Percentiles rank a stretch among this genome's conserved stretches.
phyloP scores from a whole-genome alignment of 2,329 filamentous ascomycete species.

The Fusarium equiseti region DNA sequence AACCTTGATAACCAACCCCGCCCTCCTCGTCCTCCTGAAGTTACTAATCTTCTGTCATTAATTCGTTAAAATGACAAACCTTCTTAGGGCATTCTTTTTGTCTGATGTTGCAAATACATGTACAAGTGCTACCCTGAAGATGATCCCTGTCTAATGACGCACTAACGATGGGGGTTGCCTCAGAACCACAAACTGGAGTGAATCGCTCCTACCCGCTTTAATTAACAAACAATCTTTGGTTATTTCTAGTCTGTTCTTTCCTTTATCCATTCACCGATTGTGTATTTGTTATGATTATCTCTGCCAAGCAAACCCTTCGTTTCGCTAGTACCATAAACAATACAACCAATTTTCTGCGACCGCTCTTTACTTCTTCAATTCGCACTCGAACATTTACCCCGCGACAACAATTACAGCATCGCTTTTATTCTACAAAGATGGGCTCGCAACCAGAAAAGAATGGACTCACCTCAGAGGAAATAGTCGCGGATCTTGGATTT shows the following conservation, averaged over 20 bases:
- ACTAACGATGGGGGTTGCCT: conserved; percentile 14
- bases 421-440: conserved; percentile 40
- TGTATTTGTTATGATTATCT: conserved; percentile 18
- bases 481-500: conserved; percentile 50
- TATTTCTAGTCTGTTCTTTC: conserved; percentile 10
- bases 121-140: not conserved
- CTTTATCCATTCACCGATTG: conserved; percentile 1
- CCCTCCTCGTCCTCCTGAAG: not conserved
- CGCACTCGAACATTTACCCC: conserved; percentile 20
- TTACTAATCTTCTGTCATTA: not conserved
- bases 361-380: conserved; percentile 1
- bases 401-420: conserved; percentile 14
- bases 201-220: conserved; percentile 2
- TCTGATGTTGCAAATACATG: fast-evolving
- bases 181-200: conserved; percentile 2
- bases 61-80: not conserved
- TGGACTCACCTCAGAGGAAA: conserved; percentile 30
- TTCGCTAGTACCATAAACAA: conserved; percentile 4
- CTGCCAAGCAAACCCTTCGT: conserved; percentile 2
- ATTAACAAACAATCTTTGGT: conserved; percentile 13
- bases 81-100: not conserved
- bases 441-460: conserved; percentile 46
- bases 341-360: not conserved
- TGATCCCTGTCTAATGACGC: not conserved
- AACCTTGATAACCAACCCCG: not conserved